Base-by-base conservation (phyloP, 1,284 basidiomycete genomes). In the Tilletia setariae region DNA sequence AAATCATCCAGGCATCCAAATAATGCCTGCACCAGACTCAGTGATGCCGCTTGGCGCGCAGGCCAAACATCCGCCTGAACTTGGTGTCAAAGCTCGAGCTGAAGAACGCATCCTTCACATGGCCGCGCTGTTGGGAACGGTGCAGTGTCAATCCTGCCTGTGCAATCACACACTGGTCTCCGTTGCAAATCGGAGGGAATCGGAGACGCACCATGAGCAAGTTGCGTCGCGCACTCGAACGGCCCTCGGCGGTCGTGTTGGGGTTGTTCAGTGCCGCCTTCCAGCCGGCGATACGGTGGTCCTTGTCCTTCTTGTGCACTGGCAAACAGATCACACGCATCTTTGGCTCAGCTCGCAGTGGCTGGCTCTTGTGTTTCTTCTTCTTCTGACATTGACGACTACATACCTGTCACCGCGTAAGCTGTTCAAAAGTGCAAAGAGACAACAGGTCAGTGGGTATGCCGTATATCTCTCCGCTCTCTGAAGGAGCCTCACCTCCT, bases 251-350 rank as follows among this genome's bases (percentile, higher is more conserved):
- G 6, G 56, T 61, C 32, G 56, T 61, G 56, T 61, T 61, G 13
- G 56, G 56, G 56, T 61, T 61, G 56, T 61, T 61, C 30, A 61
- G 56, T 0, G 56, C 56, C 28, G 56, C 56, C 32, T 61, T 61
- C 56, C 56, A 61, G 28, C 56, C 56, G 7, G 56, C 56, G 56
- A 61, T 30, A 16, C 56, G 56, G 56, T 30, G 28, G 13, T 40
- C n/a, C 16, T 61, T 61, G 56, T 61, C 56, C 56, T 61, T 61
- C 56, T 61, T 61, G 56, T 61, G 56, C 2, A 35, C 56, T 61
- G 28, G n/a, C n/a, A n/a, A 2, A 1, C 13, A 28, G 21, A n/a
- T 49, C 19, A 6, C 23, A 30, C 16, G 56, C 32, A 7, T 2
- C 11, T 8, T 28, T 32, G 30, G 28, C 21, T 21, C 43, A 44